phyloP scores from a whole-genome alignment of 345 rosid species.

The Aethionema arabicum region DNA sequence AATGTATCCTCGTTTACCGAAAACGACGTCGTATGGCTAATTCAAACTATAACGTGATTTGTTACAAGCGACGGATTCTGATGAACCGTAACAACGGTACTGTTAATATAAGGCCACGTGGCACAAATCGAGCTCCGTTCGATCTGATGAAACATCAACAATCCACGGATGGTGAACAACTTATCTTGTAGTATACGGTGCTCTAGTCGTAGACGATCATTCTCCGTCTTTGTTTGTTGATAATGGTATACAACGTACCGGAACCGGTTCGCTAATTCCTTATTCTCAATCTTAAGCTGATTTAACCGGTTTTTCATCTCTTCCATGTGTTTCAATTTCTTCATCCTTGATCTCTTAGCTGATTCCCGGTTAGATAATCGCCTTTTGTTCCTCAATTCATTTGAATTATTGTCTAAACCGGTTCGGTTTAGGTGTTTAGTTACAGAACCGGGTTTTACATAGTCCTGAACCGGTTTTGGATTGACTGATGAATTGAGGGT shows the following conservation, averaged over 20 bases:
- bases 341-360: slow-evolving; percentile 82
- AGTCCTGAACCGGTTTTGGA: slow-evolving; percentile 35
- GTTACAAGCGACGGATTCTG: slow-evolving; percentile 44
- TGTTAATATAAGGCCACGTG: slow-evolving; percentile 50
- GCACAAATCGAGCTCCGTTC: slow-evolving; percentile 44
- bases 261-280: slow-evolving; percentile 59
- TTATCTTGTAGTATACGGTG: slow-evolving; percentile 50
- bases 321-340: slow-evolving; percentile 78
- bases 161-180: slow-evolving; percentile 51
- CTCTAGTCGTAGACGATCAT: slow-evolving; percentile 64
- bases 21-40: not conserved
- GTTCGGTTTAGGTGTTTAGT: slow-evolving; percentile 27
- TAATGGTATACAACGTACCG: slow-evolving; percentile 43
- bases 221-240: slow-evolving; percentile 48
- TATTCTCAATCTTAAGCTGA: slow-evolving; percentile 69
- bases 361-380: slow-evolving; percentile 92
- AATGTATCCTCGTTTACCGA: not conserved
- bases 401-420: slow-evolving; percentile 27
- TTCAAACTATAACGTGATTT: slow-evolving; percentile 41
- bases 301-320: slow-evolving; percentile 65
- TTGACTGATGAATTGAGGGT: slow-evolving; percentile 37
- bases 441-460: slow-evolving; percentile 37
- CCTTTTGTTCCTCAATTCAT: slow-evolving; percentile 65
- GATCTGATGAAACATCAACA: slow-evolving; percentile 50
- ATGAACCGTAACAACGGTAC: slow-evolving; percentile 34